Evolutionary conservation across 805 yeast species (phyloP), one percentile per base, ranked within the genome.

Genomic region (Trichomonascus vanleenenianus): DNA sequence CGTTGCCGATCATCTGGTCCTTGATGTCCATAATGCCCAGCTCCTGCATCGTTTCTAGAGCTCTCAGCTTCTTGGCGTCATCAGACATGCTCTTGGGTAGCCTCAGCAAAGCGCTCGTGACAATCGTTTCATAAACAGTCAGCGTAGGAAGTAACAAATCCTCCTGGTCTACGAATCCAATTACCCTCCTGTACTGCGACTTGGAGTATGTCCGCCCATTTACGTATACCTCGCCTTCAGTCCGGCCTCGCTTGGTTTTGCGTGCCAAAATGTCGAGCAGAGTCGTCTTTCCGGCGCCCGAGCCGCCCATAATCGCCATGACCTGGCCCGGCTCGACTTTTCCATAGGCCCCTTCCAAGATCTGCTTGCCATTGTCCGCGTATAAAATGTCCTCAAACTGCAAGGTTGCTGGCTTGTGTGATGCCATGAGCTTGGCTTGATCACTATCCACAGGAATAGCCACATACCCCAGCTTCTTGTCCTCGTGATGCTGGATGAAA

Each of bases 241-340:
- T 73, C 0, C 53, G 50, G 2, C 98, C 98, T 30, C 80, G 73
- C 59, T 91, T 93, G 59, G 80, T 76, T 60, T 91, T 93, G 40
- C 82, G 84, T 0, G 97, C 97, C 46, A 93, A 68, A 48, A 93
- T 88, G 59, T 93, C 98, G 43, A 93, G 68, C 37, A 93, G 66
- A 0, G 98, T 91, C 0, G 98, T 91, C 61, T 93, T 93, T 43
- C 98, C 98, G 11, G 98, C 97, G 42, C 98, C 98, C 0, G 97
- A 89, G 1, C 97, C 97, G 38, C 98, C 98, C 95, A 93, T 86
- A 36, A 93, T 87, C 0, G 98, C 97, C 60, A 88, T 63, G 50
- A 95, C 83, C 60, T 88, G 88, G 33, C 96, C 83, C 2, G 97
- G 95, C 43, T 78, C 77, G 2, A 81, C 95, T 11, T 78, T 55